Percentiles rank a stretch among this genome's conserved stretches.
Evolutionary conservation across 192 early-diverging fungal genomes (phyloP).

Genomic region (Backusella westeae): DNA sequence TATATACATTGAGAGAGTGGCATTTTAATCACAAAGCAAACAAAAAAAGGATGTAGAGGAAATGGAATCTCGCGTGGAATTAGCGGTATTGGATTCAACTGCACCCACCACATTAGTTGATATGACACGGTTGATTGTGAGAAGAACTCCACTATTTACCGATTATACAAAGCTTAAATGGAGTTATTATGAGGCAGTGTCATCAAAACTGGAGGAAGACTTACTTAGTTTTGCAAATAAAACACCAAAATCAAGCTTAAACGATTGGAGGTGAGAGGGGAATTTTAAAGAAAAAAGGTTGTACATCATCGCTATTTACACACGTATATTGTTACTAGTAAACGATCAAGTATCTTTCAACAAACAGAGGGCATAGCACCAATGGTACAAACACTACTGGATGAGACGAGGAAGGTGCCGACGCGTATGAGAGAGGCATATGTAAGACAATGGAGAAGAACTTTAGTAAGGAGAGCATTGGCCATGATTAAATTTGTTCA

Average conservation of each 20-base stretch:
- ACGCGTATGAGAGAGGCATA: conserved; percentile 48
- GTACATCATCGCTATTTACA: not conserved
- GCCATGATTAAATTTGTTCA: conserved; percentile 43
- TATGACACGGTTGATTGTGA: conserved; percentile 37
- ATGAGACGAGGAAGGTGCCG: conserved; percentile 39
- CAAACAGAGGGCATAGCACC: conserved; percentile 39
- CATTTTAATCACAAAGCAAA: not conserved
- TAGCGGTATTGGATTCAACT: conserved; percentile 43
- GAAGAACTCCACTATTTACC: conserved; percentile 44
- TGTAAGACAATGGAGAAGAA: conserved; percentile 48
- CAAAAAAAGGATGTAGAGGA: conserved; percentile 33
- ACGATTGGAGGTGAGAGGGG: conserved; percentile 22
- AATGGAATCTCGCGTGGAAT: conserved; percentile 32
- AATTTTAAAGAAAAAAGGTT: not conserved
- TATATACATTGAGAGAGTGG: not conserved
- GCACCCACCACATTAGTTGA: conserved; percentile 51
- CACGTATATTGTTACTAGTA: conserved; percentile 18
- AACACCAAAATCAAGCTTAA: conserved; percentile 21
- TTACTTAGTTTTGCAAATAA: conserved; percentile 29
- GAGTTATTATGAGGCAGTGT: conserved; percentile 16
- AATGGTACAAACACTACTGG: conserved; percentile 42
- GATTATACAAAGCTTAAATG: conserved; percentile 35
- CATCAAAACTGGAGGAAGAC: conserved; percentile 24
- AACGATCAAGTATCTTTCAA: conserved; percentile 36
- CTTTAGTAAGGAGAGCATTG: conserved; percentile 39